These are phyloP conservation scores for Asterionellopsis glacialis DNA, from an alignment of 108 stramenopile genomes.

Conservation along the genomic window DNA sequence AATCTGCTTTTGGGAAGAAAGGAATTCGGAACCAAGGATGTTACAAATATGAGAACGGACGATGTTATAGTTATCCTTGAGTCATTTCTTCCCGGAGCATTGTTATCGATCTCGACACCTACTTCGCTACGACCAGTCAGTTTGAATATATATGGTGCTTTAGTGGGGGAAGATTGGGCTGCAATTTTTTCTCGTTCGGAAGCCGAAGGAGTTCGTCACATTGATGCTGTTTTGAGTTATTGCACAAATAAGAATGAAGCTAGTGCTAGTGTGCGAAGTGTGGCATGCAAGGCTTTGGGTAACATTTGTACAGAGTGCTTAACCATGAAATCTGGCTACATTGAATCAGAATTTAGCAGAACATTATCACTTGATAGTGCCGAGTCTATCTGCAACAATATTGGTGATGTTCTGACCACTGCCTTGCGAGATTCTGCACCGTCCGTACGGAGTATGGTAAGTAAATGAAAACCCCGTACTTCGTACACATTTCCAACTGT, in stretches of 20 bases:
- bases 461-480: not conserved
- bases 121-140: constrained; percentile 14
- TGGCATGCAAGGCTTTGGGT: constrained; percentile 62
- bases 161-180: constrained; percentile 47
- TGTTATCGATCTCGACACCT: not conserved
- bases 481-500: too few relatives aligned
- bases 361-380: constrained; percentile 10
- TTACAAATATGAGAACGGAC: too few relatives aligned
- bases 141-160: constrained; percentile 31
- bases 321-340: not conserved
- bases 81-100: not conserved
- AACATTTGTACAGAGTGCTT: constrained; percentile 47
- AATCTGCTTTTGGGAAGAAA: too few relatives aligned
- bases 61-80: too few relatives aligned
- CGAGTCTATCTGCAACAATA: constrained; percentile 15
- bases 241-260: constrained; percentile 32
- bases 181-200: too few relatives aligned
- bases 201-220: too few relatives aligned
- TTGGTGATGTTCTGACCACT: constrained; percentile 30
- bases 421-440: constrained; percentile 38
- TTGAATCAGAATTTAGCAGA: not conserved
- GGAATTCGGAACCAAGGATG: too few relatives aligned
- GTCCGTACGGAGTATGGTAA: constrained; percentile 55
- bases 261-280: constrained; percentile 41
- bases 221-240: not conserved